A percentile compares a stretch with the other conserved stretches of the same genome.
Evolutionary conservation across 768 basidiomycete genomes (phyloP).

Genomic region (Trametes villosa): DNA sequence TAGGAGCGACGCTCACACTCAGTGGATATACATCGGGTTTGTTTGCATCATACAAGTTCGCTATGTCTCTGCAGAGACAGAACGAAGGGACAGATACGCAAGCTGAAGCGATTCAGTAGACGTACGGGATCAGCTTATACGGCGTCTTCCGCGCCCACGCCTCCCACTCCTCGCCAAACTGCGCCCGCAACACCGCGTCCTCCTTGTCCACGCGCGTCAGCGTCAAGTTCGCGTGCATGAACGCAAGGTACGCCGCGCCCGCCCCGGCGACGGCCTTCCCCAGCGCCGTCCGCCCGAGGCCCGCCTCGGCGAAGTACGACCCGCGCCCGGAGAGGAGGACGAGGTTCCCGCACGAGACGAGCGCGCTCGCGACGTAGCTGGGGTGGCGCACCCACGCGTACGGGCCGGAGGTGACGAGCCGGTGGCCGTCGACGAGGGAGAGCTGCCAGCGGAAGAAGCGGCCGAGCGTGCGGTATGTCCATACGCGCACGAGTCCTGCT

Average conservation of each 20-base stretch:
- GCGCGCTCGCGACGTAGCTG: constrained; percentile 17
- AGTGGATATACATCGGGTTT: no score
- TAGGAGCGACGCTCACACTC: no score
- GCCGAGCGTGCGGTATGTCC: constrained; percentile 25
- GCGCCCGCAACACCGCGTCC: constrained; percentile 22
- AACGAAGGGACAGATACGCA: no score
- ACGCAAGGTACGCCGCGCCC: background rate
- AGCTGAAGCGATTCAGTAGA: constrained; percentile 20
- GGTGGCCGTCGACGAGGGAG: constrained; percentile 18
- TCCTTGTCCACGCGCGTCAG: constrained; percentile 14
- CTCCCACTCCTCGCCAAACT: constrained; percentile 26
- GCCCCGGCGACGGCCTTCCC: constrained; percentile 8
- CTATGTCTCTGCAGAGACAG: no score
- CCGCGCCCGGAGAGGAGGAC: background rate
- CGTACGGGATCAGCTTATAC: constrained; percentile 22
- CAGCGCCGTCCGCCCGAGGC: constrained; percentile 2
- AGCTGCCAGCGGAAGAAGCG: constrained; percentile 25
- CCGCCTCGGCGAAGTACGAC: constrained; percentile 10
- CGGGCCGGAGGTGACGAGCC: constrained; percentile 22
- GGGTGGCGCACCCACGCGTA: constrained; percentile 29
- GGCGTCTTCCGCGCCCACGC: constrained; percentile 18
- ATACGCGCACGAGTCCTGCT: background rate
- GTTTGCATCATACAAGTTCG: background rate
- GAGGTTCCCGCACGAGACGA: constrained; percentile 2
- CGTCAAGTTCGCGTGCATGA: background rate